A percentile compares a stretch with the other conserved stretches of the same genome.
These are phyloP conservation scores for Sugiyamaella smithiae DNA, from an alignment of 805 yeast species.

Conservation along the genomic window DNA sequence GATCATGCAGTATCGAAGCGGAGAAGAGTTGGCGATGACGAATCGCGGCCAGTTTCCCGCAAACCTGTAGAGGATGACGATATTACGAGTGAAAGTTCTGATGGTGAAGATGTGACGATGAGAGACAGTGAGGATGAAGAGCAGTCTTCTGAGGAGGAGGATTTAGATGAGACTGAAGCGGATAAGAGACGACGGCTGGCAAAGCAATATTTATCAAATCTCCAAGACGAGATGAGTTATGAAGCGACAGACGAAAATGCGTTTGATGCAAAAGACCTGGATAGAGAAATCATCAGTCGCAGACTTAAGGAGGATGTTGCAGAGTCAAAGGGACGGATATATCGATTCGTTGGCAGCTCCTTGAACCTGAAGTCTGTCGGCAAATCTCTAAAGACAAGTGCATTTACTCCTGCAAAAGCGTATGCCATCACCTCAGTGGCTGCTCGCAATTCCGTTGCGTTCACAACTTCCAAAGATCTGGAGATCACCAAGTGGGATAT, in stretches of 20 bases:
- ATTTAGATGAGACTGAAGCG: slow-evolving; percentile 51
- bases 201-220: slow-evolving; percentile 80
- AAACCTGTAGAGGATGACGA: slow-evolving; percentile 27
- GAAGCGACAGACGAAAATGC: slow-evolving; percentile 39
- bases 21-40: slow-evolving; percentile 7
- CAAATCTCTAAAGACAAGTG: slow-evolving; percentile 2
- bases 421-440: slow-evolving; percentile 41
- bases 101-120: slow-evolving; percentile 12
- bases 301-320: slow-evolving; percentile 87
- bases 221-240: slow-evolving; percentile 50
- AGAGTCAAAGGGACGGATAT: slow-evolving; percentile 80
- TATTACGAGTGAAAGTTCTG: slow-evolving; percentile 22
- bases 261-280: slow-evolving; percentile 89
- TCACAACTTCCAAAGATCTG: slow-evolving; percentile 78
- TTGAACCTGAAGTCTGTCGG: slow-evolving; percentile 40
- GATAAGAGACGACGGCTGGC: slow-evolving; percentile 94
- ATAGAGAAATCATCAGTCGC: slow-evolving; percentile 76
- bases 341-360: slow-evolving; percentile 58
- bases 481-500: slow-evolving; percentile 80
- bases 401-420: slow-evolving; percentile 27
- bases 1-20: background rate
- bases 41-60: background rate
- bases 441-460: slow-evolving; percentile 56
- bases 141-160: slow-evolving; percentile 16
- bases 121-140: slow-evolving; percentile 22